Evolutionary conservation across 179 eudicot species (phyloP).

Genomic region (Vitellaria paradoxa): DNA sequence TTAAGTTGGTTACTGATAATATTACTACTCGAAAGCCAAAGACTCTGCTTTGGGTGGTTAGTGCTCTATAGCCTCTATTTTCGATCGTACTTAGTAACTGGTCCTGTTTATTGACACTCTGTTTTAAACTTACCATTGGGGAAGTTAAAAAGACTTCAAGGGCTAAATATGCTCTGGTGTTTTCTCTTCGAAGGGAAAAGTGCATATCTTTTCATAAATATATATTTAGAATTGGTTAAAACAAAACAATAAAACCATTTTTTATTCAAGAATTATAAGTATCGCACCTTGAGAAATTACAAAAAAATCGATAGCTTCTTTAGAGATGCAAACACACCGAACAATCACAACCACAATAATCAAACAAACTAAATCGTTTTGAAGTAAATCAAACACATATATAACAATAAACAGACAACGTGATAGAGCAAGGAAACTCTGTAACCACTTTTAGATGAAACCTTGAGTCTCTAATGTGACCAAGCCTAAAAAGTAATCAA

Average conservation of each 20-base stretch:
- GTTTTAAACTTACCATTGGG: background rate
- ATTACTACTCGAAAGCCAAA: constrained; percentile 95
- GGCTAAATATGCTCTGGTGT: background rate
- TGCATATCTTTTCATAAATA: background rate
- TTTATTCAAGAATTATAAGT: background rate
- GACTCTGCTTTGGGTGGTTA: constrained; percentile 97
- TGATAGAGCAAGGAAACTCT: too few species aligned
- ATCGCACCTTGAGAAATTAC: background rate
- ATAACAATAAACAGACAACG: too few species aligned
- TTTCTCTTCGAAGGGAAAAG: background rate
- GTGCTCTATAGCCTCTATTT: constrained; percentile 24
- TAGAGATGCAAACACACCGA: too few species aligned
- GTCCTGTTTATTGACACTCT: background rate
- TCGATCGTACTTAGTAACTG: background rate
- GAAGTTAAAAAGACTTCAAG: background rate
- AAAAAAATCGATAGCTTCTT: too few species aligned
- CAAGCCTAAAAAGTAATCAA: too few species aligned
- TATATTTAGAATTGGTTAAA: too few species aligned
- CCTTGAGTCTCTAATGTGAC: too few species aligned
- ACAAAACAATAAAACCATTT: background rate
- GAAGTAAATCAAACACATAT: too few species aligned
- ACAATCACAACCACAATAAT: too few species aligned
- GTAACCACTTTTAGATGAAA: too few species aligned
- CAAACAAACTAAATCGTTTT: too few species aligned
- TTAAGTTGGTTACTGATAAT: constrained; percentile 72